phyloP scores from a whole-genome alignment of 352 stramenopile genomes.

The Phytophthora tubulina region DNA sequence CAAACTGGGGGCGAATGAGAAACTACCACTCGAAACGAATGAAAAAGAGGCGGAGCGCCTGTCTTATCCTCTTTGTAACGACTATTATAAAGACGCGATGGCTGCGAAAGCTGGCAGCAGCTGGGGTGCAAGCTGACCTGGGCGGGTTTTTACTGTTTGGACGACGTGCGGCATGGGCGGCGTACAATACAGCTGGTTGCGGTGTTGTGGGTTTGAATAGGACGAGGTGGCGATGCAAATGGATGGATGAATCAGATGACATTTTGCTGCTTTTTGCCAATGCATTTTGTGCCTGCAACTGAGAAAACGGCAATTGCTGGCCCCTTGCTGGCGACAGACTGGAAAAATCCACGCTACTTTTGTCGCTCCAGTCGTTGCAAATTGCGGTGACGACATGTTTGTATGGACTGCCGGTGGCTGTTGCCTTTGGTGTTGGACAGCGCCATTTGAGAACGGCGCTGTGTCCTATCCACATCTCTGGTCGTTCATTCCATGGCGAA shows the following conservation, averaged over 20 bases:
- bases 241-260: slow-evolving; percentile 13
- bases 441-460: background rate
- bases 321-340: slow-evolving; percentile 9
- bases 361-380: background rate
- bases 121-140: slow-evolving; percentile 13
- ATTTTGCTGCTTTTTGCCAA: background rate
- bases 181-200: slow-evolving; percentile 18
- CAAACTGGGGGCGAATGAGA: slow-evolving; percentile 24
- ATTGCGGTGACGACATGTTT: background rate
- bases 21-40: slow-evolving; percentile 17
- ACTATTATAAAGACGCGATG: slow-evolving; percentile 2
- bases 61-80: slow-evolving; percentile 33
- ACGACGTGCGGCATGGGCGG: slow-evolving; percentile 1
- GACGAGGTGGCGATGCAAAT: slow-evolving; percentile 7
- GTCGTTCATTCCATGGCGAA: slow-evolving; percentile 23
- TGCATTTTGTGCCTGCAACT: slow-evolving; percentile 3
- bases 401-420: background rate
- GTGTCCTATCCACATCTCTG: slow-evolving; percentile 31
- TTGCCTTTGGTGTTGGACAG: slow-evolving; percentile 8
- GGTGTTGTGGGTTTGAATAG: slow-evolving; percentile 20
- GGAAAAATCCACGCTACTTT: slow-evolving; percentile 13
- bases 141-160: slow-evolving; percentile 35
- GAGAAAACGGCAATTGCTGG: slow-evolving; percentile 11
- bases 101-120: slow-evolving; percentile 16
- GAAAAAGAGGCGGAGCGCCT: slow-evolving; percentile 42